Percentiles rank a stretch among this genome's conserved stretches.
Conservation (phyloP, 2,329 filamentous ascomycete genomes). For the Ophiostoma pallidulum region DNA sequence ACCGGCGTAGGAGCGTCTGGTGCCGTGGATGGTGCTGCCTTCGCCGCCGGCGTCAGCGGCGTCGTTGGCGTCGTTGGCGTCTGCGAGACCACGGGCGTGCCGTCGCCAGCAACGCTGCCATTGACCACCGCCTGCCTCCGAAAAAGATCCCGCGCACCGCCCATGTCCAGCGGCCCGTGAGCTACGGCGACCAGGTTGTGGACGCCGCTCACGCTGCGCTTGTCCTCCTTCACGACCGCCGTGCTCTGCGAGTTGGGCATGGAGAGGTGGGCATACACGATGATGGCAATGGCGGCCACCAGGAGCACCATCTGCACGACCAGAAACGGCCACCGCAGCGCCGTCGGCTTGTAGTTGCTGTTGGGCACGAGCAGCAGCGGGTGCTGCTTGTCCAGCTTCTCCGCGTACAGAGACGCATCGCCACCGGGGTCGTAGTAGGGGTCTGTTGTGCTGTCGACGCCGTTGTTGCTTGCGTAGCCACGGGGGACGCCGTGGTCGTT, state of each 20-base stretch:
- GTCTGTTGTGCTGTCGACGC: constrained; percentile 13
- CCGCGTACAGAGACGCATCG: too few relatives aligned
- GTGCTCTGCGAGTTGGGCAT: constrained; percentile 26
- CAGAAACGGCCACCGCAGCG: constrained; percentile 27
- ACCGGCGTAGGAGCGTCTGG: background rate
- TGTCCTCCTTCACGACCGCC: constrained; percentile 17
- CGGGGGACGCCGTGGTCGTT: too few relatives aligned
- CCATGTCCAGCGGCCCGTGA: too few relatives aligned
- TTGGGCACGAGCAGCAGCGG: background rate
- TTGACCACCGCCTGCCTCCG: background rate
- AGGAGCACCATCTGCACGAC: constrained; percentile 19
- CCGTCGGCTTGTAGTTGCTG: constrained; percentile 25
- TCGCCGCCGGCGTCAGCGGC: background rate
- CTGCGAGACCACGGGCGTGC: background rate
- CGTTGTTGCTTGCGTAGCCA: too few relatives aligned
- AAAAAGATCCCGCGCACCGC: background rate
- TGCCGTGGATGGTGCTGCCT: background rate
- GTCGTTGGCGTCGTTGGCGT: background rate
- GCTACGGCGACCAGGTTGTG: too few relatives aligned
- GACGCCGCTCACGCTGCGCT: too few relatives aligned
- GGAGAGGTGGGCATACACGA: constrained; percentile 21
- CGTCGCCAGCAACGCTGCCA: background rate
- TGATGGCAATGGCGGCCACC: constrained; percentile 20
- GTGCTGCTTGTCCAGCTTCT: constrained; percentile 1
- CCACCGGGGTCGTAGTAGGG: constrained; percentile 18